Evolutionary conservation across 176 grass and related monocot species (phyloP).

Genomic region (Dactylis glomerata): DNA sequence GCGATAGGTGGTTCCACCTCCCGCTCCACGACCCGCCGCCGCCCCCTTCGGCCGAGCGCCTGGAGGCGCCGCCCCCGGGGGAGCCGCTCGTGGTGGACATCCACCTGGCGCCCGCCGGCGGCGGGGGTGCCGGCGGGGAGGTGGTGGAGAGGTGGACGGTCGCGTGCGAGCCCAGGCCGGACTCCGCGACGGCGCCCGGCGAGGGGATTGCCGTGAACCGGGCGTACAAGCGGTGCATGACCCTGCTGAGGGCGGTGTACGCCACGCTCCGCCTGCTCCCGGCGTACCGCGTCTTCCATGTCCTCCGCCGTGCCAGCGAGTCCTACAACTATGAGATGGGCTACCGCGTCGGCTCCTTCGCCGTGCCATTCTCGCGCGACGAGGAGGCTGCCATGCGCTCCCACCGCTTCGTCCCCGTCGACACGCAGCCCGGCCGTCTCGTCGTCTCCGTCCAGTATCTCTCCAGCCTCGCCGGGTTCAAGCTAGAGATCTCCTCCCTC

Average conservation of each 20-base stretch:
- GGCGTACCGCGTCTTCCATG: constrained; percentile 66
- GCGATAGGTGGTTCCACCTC: constrained; percentile 84
- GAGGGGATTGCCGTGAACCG: constrained; percentile 55
- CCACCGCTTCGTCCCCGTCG: constrained; percentile 58
- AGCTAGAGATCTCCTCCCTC: constrained; percentile 70
- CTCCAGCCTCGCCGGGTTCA: constrained; percentile 58
- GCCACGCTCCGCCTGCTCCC: constrained; percentile 63
- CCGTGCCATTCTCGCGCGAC: constrained; percentile 65
- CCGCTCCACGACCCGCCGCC: constrained; percentile 57
- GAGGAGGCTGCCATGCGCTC: constrained; percentile 57
- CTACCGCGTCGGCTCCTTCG: constrained; percentile 60
- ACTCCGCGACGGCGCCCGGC: constrained; percentile 26
- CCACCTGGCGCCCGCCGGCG: constrained; percentile 36
- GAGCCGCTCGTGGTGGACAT: constrained; percentile 70
- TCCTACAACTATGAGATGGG: constrained; percentile 89
- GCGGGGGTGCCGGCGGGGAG: constrained; percentile 23
- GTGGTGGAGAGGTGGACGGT: constrained; percentile 79
- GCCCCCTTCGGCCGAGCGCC: constrained; percentile 45
- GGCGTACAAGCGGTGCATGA: constrained; percentile 73
- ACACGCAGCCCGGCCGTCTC: constrained; percentile 75
- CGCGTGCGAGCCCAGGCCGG: constrained; percentile 57
- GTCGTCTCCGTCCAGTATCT: constrained; percentile 77
- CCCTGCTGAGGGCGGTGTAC: constrained; percentile 73
- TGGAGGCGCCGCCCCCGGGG: constrained; percentile 32
- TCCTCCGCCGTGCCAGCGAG: constrained; percentile 55